A percentile compares a stretch with the other conserved stretches of the same genome.
These are phyloP conservation scores for Mycogone perniciosa DNA, from an alignment of 2,329 filamentous ascomycete species.

Conservation along the genomic window DNA sequence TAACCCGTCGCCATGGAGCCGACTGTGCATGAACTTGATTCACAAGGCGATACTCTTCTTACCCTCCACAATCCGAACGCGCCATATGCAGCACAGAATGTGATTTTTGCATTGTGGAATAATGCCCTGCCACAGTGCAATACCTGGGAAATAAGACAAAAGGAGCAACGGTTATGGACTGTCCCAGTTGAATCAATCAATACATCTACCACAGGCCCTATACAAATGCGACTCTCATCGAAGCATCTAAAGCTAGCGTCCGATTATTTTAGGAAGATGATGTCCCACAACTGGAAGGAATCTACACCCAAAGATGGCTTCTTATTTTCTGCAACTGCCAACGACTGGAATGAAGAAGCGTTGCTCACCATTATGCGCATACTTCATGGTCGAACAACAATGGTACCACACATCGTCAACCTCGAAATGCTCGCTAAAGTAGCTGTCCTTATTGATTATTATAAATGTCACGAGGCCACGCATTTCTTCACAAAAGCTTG, in stretches of 20 bases:
- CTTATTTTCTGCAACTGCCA: conserved; percentile 1
- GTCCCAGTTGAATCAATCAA: too few species aligned
- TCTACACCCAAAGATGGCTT: not conserved
- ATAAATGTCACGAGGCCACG: conserved; percentile 35
- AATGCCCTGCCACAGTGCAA: not conserved
- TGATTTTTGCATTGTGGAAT: not conserved
- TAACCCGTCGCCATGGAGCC: not conserved
- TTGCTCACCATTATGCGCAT: conserved; percentile 37
- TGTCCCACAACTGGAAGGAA: conserved; percentile 9
- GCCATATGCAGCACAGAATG: not conserved
- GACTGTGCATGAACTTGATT: not conserved
- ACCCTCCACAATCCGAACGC: not conserved
- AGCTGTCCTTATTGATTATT: conserved; percentile 37
- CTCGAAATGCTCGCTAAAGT: conserved; percentile 37
- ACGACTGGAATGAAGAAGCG: conserved; percentile 28
- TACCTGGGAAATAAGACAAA: not conserved
- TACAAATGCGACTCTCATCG: conserved; percentile 23
- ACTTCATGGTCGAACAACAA: conserved; percentile 35
- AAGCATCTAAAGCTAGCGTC: conserved; percentile 31
- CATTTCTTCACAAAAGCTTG: conserved; percentile 27
- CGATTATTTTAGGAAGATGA: conserved; percentile 14
- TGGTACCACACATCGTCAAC: conserved; percentile 30
- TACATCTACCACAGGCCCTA: too few species aligned
- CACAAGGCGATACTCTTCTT: conserved; percentile 4
- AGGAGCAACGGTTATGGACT: not conserved